These are phyloP conservation scores for Anthostomella pinea DNA, from an alignment of 2,329 filamentous ascomycete species.

Conservation along the genomic window DNA sequence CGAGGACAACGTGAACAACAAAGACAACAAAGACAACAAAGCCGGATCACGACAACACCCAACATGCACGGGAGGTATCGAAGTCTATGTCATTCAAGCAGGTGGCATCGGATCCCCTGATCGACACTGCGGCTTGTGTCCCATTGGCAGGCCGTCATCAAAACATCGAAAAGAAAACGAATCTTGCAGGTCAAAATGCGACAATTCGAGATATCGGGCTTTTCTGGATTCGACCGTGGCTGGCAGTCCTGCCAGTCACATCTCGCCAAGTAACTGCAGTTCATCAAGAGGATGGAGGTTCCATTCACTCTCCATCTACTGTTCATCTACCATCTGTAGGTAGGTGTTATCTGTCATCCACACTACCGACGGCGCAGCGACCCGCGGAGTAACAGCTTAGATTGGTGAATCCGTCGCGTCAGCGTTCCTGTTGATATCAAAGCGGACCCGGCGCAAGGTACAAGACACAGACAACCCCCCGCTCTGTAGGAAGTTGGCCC, in stretches of 20 bases:
- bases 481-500: too few species aligned
- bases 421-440: too few species aligned
- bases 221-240: neutral
- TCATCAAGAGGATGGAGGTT: neutral
- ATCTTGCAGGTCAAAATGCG: neutral
- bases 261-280: neutral
- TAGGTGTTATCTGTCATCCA: too few species aligned
- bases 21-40: too few species aligned
- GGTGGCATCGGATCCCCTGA: constrained; percentile 1
- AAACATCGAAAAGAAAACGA: constrained; percentile 1
- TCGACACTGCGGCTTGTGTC: neutral
- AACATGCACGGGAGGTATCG: neutral
- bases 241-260: neutral
- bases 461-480: too few species aligned
- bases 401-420: too few species aligned
- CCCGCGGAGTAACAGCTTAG: too few species aligned
- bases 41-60: neutral
- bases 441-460: too few species aligned
- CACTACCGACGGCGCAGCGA: too few species aligned
- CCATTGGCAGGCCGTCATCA: neutral
- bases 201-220: neutral
- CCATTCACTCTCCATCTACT: too few species aligned
- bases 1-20: too few species aligned
- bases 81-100: neutral
- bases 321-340: too few species aligned